Conservation (phyloP, 805 yeast species). For the Metschnikowia chrysomelidarum region DNA sequence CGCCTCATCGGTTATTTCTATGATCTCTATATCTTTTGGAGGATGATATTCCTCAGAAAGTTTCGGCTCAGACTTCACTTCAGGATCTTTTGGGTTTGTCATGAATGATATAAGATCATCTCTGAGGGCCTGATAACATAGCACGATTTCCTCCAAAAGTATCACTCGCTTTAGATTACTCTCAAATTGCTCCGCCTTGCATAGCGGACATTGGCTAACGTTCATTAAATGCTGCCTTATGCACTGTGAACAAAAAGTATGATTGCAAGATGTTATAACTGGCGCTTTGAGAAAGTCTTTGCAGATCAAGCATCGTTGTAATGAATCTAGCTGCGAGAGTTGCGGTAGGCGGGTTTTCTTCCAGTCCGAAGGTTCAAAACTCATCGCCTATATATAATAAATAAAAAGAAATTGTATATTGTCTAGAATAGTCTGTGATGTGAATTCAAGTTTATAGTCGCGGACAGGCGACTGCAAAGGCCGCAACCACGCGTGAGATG, state of each 20-base stretch:
- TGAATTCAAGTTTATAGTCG: no score
- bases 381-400: no score
- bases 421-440: no score
- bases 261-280: conserved; percentile 80
- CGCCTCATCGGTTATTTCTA: conserved; percentile 14
- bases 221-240: conserved; percentile 67
- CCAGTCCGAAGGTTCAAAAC: conserved; percentile 73
- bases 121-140: conserved; percentile 39
- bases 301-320: conserved; percentile 82
- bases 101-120: conserved; percentile 15
- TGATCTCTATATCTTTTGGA: conserved; percentile 4
- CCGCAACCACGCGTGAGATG: no score
- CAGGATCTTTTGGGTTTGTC: background rate
- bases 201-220: conserved; percentile 71
- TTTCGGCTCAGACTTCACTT: conserved; percentile 10
- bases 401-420: no score
- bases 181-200: conserved; percentile 68
- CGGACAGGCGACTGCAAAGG: no score
- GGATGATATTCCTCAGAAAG: background rate
- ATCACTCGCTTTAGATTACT: conserved; percentile 66
- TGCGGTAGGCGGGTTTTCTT: conserved; percentile 49
- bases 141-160: conserved; percentile 67
- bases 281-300: conserved; percentile 81
- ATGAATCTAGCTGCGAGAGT: conserved; percentile 61
- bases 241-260: conserved; percentile 86